A percentile compares a stretch with the other conserved stretches of the same genome.
phyloP scores from a whole-genome alignment of 176 grass and related monocot genomes.

The Eremochloa ophiuroides region DNA sequence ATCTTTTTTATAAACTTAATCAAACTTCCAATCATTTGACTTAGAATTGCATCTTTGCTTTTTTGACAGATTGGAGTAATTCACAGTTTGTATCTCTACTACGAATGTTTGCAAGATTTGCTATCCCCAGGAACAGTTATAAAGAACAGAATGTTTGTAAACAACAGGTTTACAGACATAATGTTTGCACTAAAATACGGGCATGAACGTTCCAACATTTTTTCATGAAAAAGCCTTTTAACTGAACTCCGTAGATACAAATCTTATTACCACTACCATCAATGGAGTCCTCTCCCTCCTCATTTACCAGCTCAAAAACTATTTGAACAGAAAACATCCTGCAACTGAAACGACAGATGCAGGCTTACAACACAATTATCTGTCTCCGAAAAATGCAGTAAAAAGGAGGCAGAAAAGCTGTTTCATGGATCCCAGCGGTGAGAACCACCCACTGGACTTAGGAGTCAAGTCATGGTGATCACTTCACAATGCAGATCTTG shows the following conservation, averaged over 20 bases:
- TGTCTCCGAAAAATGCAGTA: conserved; percentile 16
- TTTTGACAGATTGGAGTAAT: not conserved
- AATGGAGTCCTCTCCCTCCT: conserved; percentile 38
- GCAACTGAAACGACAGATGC: conserved; percentile 16
- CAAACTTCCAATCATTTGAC: not conserved
- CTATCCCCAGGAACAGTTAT: not conserved
- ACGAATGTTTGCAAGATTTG: not conserved
- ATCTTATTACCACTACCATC: conserved; percentile 31
- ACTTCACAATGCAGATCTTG: conserved; percentile 95
- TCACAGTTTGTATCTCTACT: not conserved
- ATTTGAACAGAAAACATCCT: conserved; percentile 21
- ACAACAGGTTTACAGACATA: not conserved
- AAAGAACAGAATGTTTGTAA: not conserved
- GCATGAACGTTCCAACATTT: not conserved
- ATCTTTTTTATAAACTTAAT: not conserved
- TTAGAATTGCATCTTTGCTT: not conserved
- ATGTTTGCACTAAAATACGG: not conserved
- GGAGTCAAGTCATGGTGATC: not conserved
- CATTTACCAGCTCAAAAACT: conserved; percentile 33
- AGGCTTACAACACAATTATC: conserved; percentile 9
- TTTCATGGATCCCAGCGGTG: not conserved
- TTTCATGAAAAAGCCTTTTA: not conserved
- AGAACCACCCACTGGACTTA: not conserved
- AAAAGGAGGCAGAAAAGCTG: not conserved
- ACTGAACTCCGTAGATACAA: not conserved